These are phyloP conservation scores for Ramaria sp. DNA, from an alignment of 768 basidiomycete genomes.

Conservation along the genomic window DNA sequence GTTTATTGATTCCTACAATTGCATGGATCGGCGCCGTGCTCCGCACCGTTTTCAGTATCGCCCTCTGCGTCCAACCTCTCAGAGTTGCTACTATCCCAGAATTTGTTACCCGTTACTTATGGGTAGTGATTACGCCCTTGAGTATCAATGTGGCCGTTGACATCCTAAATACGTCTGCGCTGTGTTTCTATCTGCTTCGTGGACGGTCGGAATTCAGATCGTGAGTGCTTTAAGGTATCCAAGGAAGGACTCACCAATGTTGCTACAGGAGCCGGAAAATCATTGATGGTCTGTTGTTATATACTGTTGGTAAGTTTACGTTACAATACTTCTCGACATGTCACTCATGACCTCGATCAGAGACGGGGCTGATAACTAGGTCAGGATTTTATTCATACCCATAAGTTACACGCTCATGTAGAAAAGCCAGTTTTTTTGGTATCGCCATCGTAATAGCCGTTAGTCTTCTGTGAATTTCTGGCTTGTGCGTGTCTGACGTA, in stretches of 20 bases:
- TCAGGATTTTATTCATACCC: not conserved
- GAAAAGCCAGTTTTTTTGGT: not conserved
- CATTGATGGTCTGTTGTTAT: not conserved
- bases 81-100: not conserved
- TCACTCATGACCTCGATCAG: not conserved
- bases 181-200: slow-evolving; percentile 1
- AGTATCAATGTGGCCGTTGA: not conserved
- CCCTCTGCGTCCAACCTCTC: not conserved
- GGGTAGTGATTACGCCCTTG: not conserved
- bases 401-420: not conserved
- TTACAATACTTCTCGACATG: not conserved
- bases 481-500: not conserved
- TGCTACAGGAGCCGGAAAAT: not conserved
- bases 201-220: not conserved
- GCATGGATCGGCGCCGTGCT: not conserved
- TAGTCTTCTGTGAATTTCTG: not conserved
- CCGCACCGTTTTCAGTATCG: not conserved
- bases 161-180: not conserved
- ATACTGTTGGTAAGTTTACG: not conserved
- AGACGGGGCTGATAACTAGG: not conserved
- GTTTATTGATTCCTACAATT: not conserved
- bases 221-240: not conserved
- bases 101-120: not conserved
- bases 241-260: not conserved
- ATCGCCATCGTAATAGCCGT: not conserved